Evolutionary conservation across 495 filamentous ascomycete species (phyloP), one percentile per base, ranked within the genome.

Genomic region (Neurospora discreta): DNA sequence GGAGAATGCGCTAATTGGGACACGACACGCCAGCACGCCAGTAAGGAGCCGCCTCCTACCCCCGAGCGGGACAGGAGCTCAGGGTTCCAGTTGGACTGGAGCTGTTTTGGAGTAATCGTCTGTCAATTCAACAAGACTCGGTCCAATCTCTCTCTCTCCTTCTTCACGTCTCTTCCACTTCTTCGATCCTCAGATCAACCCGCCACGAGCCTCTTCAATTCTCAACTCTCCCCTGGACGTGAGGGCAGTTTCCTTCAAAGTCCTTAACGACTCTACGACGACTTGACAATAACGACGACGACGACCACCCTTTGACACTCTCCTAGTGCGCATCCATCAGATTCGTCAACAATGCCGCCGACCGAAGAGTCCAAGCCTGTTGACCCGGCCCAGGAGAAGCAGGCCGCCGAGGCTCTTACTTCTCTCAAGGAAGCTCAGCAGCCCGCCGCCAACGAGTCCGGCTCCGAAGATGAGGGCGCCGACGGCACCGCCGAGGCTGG

Each of bases 291-390:
- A 5, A 38, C 38, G 38, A 38, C 38, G 38, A 38, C 38, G 36
- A 38, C 23, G 7, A 70, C 40, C 11, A 58, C 26, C 41, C 40
- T 15, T 33, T 60, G 23, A 60, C 11, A 18, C 26, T 13, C 52
- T 10, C 26, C 52, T 7, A 60, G 15, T 18, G 10, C 26, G 52
- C 52, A 9, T 33, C 52, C 1, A 60, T 33, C 52, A 69, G 6
- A 36, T 9, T 33, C n/a, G 7, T 39, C 68, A 71, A 40, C 70
- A 20, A 71, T 69, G 69, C 43, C 58, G 65, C 73, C 41, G 9
- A 74, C 20, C 71, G 82, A 85, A 74, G 83, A 86, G 71, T 85
- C 83, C 9, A 87, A 86, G 72, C 78, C 77, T 68, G 78, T 82
- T 71, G 83, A 85, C 67, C 71, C 75, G 70, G 73, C 75, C 41